Conservation (phyloP, 1,284 basidiomycete species). For the Volvariella surrecta region DNA sequence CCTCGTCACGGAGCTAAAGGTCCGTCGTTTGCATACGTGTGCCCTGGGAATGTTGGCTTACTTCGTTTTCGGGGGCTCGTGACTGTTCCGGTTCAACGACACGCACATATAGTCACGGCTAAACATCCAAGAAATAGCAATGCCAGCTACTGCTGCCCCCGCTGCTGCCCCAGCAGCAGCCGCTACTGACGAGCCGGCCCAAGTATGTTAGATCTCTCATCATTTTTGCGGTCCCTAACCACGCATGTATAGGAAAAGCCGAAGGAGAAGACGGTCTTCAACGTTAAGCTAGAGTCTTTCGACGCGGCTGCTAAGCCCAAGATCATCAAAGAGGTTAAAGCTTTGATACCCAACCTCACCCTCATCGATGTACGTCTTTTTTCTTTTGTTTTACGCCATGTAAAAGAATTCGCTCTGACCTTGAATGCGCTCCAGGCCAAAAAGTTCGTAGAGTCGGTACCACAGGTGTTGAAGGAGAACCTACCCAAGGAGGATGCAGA, state of each 20-base stretch:
- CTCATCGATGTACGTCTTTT: conserved; percentile 79
- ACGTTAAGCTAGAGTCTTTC: conserved; percentile 89
- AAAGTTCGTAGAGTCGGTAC: conserved; percentile 97
- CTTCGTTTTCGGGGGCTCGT: conserved; percentile 4
- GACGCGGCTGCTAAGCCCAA: conserved; percentile 91
- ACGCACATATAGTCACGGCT: conserved; percentile 59
- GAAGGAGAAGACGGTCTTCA: conserved; percentile 99
- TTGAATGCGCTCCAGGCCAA: conserved; percentile 64
- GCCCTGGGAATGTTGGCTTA: background rate
- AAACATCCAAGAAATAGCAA: conserved; percentile 97
- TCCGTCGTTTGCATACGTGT: conserved; percentile 22
- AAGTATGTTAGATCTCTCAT: conserved; percentile 34
- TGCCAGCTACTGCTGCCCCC: conserved; percentile 77
- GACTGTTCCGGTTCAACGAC: background rate
- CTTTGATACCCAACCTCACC: conserved; percentile 87
- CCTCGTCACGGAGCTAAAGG: conserved; percentile 89
- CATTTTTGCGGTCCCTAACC: conserved; percentile 8
- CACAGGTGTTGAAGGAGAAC: conserved; percentile 94
- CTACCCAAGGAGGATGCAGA: conserved; percentile 97
- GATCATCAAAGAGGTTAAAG: conserved; percentile 98
- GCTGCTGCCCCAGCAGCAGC: conserved; percentile 49
- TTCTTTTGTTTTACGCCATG: background rate
- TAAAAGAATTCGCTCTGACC: conserved; percentile 2
- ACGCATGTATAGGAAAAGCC: conserved; percentile 72
- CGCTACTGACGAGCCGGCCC: conserved; percentile 54